Evolutionary conservation across 257 asterid genomes (phyloP).

Genomic region (Jaltomata sinuosa): DNA sequence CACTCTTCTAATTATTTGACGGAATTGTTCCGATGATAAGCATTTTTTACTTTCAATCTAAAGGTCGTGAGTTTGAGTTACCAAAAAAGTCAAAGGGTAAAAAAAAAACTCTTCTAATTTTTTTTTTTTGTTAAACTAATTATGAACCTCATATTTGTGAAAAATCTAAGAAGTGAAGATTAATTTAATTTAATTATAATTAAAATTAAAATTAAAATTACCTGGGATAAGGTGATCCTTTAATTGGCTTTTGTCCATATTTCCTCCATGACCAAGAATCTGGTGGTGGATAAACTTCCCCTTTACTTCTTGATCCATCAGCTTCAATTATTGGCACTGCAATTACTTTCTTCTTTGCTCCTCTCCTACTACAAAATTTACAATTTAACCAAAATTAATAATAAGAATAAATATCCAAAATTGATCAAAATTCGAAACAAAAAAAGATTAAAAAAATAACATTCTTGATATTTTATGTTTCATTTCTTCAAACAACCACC

Average conservation of each 20-base stretch:
- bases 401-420: neutral
- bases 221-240: constrained; percentile 88
- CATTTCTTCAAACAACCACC: neutral
- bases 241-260: constrained; percentile 80
- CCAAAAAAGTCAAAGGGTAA: too few relatives aligned
- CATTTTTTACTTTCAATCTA: too few relatives aligned
- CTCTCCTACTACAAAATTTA: constrained; percentile 24
- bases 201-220: neutral
- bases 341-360: constrained; percentile 48
- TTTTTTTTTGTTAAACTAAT: neutral
- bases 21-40: too few relatives aligned
- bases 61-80: too few relatives aligned
- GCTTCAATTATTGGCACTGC: constrained; percentile 45
- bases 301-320: constrained; percentile 49
- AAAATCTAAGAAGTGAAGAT: neutral
- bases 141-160: neutral
- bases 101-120: neutral
- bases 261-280: constrained; percentile 96
- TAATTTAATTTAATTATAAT: neutral
- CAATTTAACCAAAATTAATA: neutral
- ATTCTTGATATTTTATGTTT: neutral
- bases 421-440: neutral
- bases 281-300: constrained; percentile 77
- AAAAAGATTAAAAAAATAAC: neutral
- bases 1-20: too few relatives aligned